Conservation (phyloP, 257 asterid genomes). For the Vinca minor region DNA sequence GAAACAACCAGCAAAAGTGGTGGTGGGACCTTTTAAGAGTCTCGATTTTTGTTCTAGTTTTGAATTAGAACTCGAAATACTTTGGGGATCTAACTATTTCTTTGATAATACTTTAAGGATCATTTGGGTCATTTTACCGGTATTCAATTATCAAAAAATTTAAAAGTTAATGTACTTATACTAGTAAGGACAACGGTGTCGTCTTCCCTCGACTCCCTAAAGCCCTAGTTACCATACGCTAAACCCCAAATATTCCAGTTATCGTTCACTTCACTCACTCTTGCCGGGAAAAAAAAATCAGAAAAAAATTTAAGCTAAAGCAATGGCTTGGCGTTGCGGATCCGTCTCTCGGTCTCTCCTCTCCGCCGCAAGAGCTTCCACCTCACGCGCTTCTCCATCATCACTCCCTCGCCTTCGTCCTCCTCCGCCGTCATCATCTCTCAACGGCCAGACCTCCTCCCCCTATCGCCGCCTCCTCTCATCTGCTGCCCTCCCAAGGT, state of each 20-base stretch:
- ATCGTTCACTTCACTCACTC: not conserved
- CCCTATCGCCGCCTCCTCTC: constrained; percentile 28
- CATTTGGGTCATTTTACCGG: too few relatives aligned
- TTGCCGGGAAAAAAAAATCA: not conserved
- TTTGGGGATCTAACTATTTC: too few relatives aligned
- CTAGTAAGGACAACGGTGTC: not conserved
- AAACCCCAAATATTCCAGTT: constrained; percentile 2
- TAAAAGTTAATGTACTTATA: too few relatives aligned
- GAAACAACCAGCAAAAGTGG: too few relatives aligned
- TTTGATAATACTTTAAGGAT: too few relatives aligned
- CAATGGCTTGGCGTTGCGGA: constrained; percentile 32
- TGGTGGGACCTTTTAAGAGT: too few relatives aligned
- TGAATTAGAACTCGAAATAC: too few relatives aligned
- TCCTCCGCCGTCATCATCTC: constrained; percentile 9
- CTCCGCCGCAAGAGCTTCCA: constrained; percentile 19
- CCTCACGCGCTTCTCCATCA: constrained; percentile 11
- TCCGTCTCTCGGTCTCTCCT: constrained; percentile 23
- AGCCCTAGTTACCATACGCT: constrained; percentile 9
- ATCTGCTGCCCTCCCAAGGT: constrained; percentile 25
- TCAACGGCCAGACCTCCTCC: constrained; percentile 13
- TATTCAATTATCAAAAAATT: too few relatives aligned
- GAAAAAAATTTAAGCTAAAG: not conserved
- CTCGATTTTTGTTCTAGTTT: too few relatives aligned
- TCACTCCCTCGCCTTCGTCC: constrained; percentile 11
- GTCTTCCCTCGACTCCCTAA: not conserved